Base-by-base conservation (phyloP, 1,139 yeast genomes). In the Magnusiomyces sp. region DNA sequence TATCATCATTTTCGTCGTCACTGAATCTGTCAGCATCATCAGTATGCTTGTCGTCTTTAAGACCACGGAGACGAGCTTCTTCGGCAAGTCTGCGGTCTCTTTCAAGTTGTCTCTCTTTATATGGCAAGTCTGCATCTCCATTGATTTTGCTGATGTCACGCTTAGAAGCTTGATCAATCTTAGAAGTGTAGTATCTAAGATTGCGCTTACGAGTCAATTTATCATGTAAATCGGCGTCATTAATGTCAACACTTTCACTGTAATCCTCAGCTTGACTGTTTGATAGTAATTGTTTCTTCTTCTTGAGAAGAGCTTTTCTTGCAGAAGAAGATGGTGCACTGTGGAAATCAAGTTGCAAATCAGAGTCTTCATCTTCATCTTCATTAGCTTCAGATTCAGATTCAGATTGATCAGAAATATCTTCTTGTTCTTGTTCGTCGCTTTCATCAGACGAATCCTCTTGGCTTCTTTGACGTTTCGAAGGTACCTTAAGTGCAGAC, bases 101-200 rank as follows among this genome's bases (percentile, higher is more conserved):
- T 68, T 90, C 97, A 62, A 79, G 88, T 47, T 85, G 73, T 59
- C 97, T 77, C 68, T 92, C 97, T 60, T 79, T 81, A 67, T 92
- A 90, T n/a, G 97, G 97, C 52, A 92, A 71, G 67, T 92, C 98
- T 56, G 77, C 76, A 64, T 92, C 98, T 58, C 97, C 98, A 43
- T 84, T 76, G 19, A 58, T 53, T 63, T 79, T 80, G 50, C 69
- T 69, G 17, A 56, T 55, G 56, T 77, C 75, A 40, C 77, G 80
- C 47, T 86, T 85, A 13, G 64, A 53, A 37, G 61, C 61, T 68
- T 86, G 90, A 66, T 89, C 97, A 67, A 92, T 90, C 70, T 90
- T 92, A 54, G 97, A 86, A 1, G 98, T 92, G 74, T 92, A 92
- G 80, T 92, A 94, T 59, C 97, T 81, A 60, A 92, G 78, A 0